Percentiles rank a stretch among this genome's conserved stretches.
Evolutionary conservation across 768 basidiomycete species (phyloP).

Genomic region (Sporobolomyces phaffii): DNA sequence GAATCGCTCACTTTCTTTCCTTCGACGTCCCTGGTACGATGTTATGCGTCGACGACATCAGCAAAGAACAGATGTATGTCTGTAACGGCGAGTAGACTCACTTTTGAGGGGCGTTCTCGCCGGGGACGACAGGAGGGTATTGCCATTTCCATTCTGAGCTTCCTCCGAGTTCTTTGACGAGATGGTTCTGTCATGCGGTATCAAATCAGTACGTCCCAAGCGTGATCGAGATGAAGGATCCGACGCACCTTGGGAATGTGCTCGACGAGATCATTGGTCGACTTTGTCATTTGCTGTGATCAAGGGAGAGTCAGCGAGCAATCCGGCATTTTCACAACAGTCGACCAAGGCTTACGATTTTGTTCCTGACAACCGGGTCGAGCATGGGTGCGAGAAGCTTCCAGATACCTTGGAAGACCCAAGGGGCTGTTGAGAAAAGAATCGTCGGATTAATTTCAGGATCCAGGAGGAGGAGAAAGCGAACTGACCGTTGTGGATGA

Average conservation of each 20-base stretch:
- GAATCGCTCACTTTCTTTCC: slow-evolving; percentile 7
- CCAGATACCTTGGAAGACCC: slow-evolving; percentile 40
- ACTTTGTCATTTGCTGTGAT: slow-evolving; percentile 31
- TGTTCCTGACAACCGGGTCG: slow-evolving; percentile 40
- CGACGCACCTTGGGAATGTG: slow-evolving; percentile 23
- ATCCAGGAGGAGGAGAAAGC: neutral
- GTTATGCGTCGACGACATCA: no score
- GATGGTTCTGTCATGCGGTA: slow-evolving; percentile 26
- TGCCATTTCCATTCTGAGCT: slow-evolving; percentile 37
- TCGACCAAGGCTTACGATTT: slow-evolving; percentile 27
- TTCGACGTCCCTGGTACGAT: slow-evolving; percentile 16
- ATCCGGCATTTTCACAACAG: no score
- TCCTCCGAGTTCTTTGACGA: slow-evolving; percentile 38
- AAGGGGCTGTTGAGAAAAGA: slow-evolving; percentile 13
- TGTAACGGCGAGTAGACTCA: no score
- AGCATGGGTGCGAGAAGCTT: slow-evolving; percentile 39
- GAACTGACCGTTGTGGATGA: slow-evolving; percentile 33
- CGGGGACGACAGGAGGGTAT: slow-evolving; percentile 35
- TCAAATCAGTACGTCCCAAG: neutral
- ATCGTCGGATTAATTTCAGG: neutral
- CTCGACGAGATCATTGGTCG: slow-evolving; percentile 10
- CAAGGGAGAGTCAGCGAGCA: no score
- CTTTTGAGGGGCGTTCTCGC: slow-evolving; percentile 36
- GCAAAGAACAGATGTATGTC: no score
- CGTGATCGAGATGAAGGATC: neutral